These are phyloP conservation scores for Durusdinium trenchii DNA, from an alignment of 73 alveolate genomes.

Conservation along the genomic window DNA sequence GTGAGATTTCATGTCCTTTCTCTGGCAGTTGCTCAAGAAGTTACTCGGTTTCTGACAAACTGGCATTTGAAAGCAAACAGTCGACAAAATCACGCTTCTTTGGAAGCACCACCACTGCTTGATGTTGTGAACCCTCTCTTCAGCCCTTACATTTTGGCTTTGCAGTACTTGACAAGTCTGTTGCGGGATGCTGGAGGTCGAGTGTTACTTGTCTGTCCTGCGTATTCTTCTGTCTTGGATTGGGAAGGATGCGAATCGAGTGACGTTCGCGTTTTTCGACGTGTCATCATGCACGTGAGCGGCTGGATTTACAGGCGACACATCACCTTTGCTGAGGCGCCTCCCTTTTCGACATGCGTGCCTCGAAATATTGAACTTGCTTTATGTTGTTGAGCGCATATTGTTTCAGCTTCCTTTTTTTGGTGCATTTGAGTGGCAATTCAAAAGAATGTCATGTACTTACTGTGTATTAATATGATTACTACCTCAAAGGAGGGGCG, in stretches of 20 bases:
- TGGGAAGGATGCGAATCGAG: not conserved
- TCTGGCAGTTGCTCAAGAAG: constrained; percentile 10
- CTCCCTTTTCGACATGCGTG: not conserved
- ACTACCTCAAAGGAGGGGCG: too few species aligned
- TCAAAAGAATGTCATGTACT: too few species aligned
- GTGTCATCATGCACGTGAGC: not conserved
- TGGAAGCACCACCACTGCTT: constrained; percentile 33
- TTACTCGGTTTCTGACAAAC: not conserved
- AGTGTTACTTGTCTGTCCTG: constrained; percentile 9
- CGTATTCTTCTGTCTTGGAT: not conserved
- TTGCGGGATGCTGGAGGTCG: not conserved
- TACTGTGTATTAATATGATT: too few species aligned
- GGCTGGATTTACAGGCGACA: constrained; percentile 26
- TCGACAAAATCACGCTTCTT: not conserved
- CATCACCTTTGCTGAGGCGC: not conserved
- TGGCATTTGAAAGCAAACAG: not conserved
- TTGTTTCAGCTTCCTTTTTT: too few species aligned
- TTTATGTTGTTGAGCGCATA: too few species aligned
- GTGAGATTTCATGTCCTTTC: not conserved
- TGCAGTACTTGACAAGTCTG: not conserved
- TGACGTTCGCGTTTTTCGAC: not conserved
- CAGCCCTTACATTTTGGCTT: constrained; percentile 23
- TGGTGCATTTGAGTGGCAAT: too few species aligned
- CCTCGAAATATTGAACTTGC: too few species aligned
- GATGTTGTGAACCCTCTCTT: constrained; percentile 2